These are phyloP conservation scores for Podospora sp. DNA, from an alignment of 495 filamentous ascomycete genomes.

Conservation along the genomic window DNA sequence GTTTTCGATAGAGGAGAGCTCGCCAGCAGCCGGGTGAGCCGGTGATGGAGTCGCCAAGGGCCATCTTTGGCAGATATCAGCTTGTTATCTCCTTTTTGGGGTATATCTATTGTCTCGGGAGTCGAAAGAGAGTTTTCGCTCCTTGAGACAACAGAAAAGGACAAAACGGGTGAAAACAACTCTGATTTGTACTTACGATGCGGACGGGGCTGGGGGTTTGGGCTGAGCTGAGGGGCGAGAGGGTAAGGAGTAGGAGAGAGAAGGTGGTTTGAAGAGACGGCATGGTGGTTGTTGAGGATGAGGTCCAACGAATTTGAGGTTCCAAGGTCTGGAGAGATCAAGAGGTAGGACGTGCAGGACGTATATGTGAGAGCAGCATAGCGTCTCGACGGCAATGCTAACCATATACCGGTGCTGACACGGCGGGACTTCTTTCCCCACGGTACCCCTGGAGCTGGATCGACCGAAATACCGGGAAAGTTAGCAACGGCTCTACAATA, in stretches of 20 bases:
- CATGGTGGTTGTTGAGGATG: background rate
- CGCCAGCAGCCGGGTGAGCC: constrained; percentile 48
- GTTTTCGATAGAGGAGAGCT: constrained; percentile 42
- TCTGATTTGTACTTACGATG: too few species aligned
- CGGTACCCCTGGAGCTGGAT: background rate
- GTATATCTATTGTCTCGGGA: too few species aligned
- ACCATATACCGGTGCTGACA: background rate
- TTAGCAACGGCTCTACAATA: background rate
- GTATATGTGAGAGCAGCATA: background rate
- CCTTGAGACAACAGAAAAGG: too few species aligned
- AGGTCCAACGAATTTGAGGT: background rate
- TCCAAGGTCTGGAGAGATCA: background rate
- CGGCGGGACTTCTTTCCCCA: background rate
- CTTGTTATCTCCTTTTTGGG: too few species aligned
- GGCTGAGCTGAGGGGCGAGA: background rate
- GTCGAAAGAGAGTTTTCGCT: too few species aligned
- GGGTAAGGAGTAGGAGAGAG: background rate
- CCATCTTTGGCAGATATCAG: too few species aligned
- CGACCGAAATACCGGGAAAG: constrained; percentile 5
- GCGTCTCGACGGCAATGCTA: background rate
- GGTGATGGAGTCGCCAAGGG: constrained; percentile 47
- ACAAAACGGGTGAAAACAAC: too few species aligned
- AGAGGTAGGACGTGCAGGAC: background rate
- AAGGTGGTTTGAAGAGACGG: background rate
- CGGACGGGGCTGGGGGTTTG: background rate